Evolutionary conservation across 2,329 filamentous ascomycete genomes (phyloP), one percentile per base, ranked within the genome.

Genomic region (Xylogone sp.): DNA sequence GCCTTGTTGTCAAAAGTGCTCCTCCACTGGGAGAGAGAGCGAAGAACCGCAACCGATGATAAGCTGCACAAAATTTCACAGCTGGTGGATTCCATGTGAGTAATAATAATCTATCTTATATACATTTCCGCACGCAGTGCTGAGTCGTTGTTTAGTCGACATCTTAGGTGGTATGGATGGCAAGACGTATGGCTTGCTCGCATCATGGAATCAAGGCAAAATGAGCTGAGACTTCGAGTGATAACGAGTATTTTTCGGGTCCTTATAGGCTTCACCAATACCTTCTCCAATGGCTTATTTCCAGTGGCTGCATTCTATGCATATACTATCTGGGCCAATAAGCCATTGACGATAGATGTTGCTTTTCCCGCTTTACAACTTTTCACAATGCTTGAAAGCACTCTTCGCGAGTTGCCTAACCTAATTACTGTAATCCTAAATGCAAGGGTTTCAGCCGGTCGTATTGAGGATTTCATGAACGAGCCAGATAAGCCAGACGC

Each of bases 321-420:
- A 0, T 96, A 90, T 66, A 94, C 90, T 0, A 76, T 86, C 10
- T 66, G 92, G 39, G 83, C 87, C 3, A 81, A 82, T 0, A 76
- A 81, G 45, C 79, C 83, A 0, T 70, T 96, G 8, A 83, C 84
- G 0, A 83, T 96, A 31, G 88, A 96, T 54, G 77, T 96, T 21
- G 91, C 91, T 9, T 96, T 96, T 66, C 91, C 91, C 0, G 90
- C 91, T 0, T 74, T 96, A 2, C 86, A 92, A 54, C 75, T 96
- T 0, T 96, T 96, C 61, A 74, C 75, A 1, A 82, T 93, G 73
- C 73, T 96, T 10, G 87, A 93, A 60, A 75, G 72, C 1, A 88
- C 84, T 54, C 72, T 96, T 46, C 83, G 85, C 50, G 87, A 91
- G 48, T 71, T 95, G 0, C 92, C 92, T 2, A 75, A 81, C 24